Base-by-base conservation (phyloP, 805 yeast genomes). In the Sugiyamaella smithiae region DNA sequence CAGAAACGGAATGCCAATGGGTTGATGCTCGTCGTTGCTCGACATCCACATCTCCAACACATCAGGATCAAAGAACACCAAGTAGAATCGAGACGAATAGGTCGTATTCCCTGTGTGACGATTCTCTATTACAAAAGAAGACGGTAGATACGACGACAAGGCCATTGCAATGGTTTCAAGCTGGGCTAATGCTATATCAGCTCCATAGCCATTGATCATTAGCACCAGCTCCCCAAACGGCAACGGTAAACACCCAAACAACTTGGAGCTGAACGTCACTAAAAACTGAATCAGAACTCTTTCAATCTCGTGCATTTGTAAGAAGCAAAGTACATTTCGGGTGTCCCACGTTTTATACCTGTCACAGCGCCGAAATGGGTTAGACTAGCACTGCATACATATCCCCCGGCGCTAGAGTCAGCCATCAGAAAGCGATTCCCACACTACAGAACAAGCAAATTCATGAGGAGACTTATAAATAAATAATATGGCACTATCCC, bases 1-100 rank as follows among this genome's bases (percentile, higher is more conserved):
- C n/a, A n/a, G n/a, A n/a, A n/a, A n/a, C n/a, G n/a, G n/a, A n/a
- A n/a, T n/a, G n/a, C n/a, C n/a, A n/a, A n/a, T n/a, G n/a, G n/a
- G n/a, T n/a, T n/a, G n/a, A n/a, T n/a, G n/a, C 4, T n/a, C 16
- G 7, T 22, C 38, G 38, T 26, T 36, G 8, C 42, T 26, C 22
- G 43, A 23, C 12, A 14, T 11, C 52, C 52, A 49, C 16, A 9
- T 20, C 6, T 22, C 29, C 29, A 49, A 29, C 4, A 26, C 23
- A 16, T 16, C 37, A n/a, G 46, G 41, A 23, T 49, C 49, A 41
- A 32, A 49, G 46, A 45, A 49, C 25, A 8, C 24, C 16, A 49
- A 40, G 36, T 40, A 35, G 23, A 12, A 38, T 17, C 24, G 14
- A 19, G 47, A 44, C n/a, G 31, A 33, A 16, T 33, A 33, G 11